Conservation (phyloP, 768 basidiomycete genomes). For the Collybia sordida region DNA sequence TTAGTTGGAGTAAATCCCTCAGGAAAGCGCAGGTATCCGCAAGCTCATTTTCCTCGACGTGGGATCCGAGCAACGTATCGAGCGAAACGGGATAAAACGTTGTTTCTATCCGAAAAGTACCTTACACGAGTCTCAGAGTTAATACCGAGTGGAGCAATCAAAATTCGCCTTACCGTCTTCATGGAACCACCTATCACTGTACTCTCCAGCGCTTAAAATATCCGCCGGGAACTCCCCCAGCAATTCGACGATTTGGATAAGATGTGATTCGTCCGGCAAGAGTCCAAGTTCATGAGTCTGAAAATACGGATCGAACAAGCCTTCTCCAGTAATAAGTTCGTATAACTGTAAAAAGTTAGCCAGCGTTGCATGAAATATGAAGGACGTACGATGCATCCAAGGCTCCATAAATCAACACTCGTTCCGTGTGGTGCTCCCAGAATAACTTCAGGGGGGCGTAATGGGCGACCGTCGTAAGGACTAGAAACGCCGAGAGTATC, state of each 20-base stretch:
- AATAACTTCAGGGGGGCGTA: constrained; percentile 25
- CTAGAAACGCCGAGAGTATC: constrained; percentile 2
- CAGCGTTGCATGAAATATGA: background rate
- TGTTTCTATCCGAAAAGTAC: constrained; percentile 19
- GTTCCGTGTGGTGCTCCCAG: constrained; percentile 17
- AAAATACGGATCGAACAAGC: constrained; percentile 21
- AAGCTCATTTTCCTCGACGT: constrained; percentile 13
- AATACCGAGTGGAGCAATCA: background rate
- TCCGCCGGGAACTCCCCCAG: constrained; percentile 19
- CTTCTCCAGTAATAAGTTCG: constrained; percentile 21
- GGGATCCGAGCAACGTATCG: constrained; percentile 12
- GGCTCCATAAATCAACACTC: constrained; percentile 23
- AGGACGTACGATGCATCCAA: constrained; percentile 21
- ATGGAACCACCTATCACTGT: constrained; percentile 20
- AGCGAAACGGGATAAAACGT: constrained; percentile 22
- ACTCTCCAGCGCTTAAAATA: constrained; percentile 13
- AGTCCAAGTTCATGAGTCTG: constrained; percentile 23
- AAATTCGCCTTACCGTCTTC: constrained; percentile 14
- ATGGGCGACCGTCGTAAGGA: constrained; percentile 1
- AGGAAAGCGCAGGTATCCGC: constrained; percentile 16
- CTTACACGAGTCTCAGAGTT: constrained; percentile 4
- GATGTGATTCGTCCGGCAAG: constrained; percentile 23
- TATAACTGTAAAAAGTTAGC: constrained; percentile 15
- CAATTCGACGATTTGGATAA: constrained; percentile 27
- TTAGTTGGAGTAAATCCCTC: constrained; percentile 13